A percentile compares a stretch with the other conserved stretches of the same genome.
phyloP scores from a whole-genome alignment of 345 rosid genomes.

The Turritis glabra region DNA sequence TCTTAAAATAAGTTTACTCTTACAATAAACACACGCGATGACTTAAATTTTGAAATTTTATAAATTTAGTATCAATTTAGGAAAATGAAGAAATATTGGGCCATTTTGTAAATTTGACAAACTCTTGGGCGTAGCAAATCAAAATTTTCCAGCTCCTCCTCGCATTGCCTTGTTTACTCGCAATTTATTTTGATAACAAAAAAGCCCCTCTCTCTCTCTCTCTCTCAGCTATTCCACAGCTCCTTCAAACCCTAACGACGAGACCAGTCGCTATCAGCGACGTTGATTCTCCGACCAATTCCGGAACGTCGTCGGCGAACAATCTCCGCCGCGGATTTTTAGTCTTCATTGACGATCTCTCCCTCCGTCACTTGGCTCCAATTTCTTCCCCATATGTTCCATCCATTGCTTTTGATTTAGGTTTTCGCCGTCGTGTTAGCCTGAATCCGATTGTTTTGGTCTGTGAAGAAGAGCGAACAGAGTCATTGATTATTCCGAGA shows the following conservation, averaged over 20 bases:
- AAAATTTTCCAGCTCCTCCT: constrained; percentile 17
- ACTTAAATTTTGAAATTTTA: not conserved
- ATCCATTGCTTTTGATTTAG: constrained; percentile 23
- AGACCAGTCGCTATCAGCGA: constrained; percentile 32
- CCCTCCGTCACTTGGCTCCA: constrained; percentile 2
- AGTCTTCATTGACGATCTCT: constrained; percentile 24
- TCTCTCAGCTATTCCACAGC: not conserved
- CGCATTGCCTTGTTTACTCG: not conserved
- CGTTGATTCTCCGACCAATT: constrained; percentile 18
- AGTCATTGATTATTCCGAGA: constrained; percentile 16
- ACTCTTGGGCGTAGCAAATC: constrained; percentile 7
- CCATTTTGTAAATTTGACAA: not conserved
- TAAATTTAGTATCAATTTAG: not conserved
- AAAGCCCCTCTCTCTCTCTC: constrained; percentile 15
- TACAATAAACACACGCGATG: not conserved
- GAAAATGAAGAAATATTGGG: not conserved
- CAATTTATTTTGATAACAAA: not conserved
- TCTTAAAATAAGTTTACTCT: too few relatives aligned
- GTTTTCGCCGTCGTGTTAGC: not conserved
- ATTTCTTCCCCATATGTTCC: constrained; percentile 4
- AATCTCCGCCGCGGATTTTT: constrained; percentile 23
- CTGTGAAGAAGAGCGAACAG: constrained; percentile 1
- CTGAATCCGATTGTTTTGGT: constrained; percentile 17
- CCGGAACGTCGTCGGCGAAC: not conserved
- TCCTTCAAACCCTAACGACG: constrained; percentile 42